These are phyloP conservation scores for Lycium barbarum DNA, from an alignment of 257 asterid genomes.

Conservation along the genomic window DNA sequence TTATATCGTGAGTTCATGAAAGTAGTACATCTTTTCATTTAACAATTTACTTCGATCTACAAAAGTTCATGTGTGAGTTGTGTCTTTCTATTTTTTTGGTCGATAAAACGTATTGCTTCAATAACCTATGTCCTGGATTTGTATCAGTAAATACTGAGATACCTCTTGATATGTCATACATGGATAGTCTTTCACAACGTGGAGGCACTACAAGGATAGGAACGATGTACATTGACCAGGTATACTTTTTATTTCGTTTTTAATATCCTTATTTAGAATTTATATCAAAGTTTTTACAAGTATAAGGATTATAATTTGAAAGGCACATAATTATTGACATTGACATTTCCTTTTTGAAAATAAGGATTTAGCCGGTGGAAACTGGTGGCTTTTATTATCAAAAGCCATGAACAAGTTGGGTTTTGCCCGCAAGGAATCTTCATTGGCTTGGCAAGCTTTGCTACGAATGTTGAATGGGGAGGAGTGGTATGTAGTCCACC, in stretches of 20 bases:
- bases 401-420: not conserved
- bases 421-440: not conserved
- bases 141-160: not conserved
- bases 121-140: not conserved
- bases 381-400: not conserved
- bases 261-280: not conserved
- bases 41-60: not conserved
- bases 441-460: not conserved
- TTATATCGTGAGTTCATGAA: not conserved
- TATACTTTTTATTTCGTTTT: not conserved
- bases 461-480: conserved; percentile 11
- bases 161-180: not conserved
- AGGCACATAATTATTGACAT: not conserved
- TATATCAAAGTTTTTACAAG: not conserved
- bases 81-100: not conserved
- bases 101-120: not conserved
- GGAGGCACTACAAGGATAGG: not conserved
- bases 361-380: not conserved
- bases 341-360: not conserved
- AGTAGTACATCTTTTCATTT: not conserved
- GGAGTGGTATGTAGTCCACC: conserved; percentile 4
- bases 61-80: not conserved
- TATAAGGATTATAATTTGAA: not conserved
- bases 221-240: not conserved
- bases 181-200: not conserved